Base-by-base conservation (phyloP, 805 yeast genomes). In the Komagataella mondaviorum region DNA sequence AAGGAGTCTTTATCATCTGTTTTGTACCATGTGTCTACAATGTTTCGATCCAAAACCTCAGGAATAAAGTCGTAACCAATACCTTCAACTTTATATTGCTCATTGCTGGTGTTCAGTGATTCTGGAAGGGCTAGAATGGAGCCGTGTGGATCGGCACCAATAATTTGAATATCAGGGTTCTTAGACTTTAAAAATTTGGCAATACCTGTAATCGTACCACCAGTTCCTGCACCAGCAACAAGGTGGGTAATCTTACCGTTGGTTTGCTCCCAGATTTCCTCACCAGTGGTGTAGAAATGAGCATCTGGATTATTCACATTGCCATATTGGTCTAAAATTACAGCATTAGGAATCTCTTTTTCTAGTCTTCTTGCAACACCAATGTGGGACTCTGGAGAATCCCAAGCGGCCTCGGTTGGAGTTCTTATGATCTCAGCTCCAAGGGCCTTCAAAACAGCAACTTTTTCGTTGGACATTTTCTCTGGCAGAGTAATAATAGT, bases 181-280 rank as follows among this genome's bases (percentile, higher is more conserved):
- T 83, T 76, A 64, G 80, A 86, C 70, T 86, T 86, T 64, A 87
- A 73, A 59, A 81, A 88, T 58, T 72, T 75, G 52, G 93, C 79
- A 58, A 85, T 85, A 70, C 96, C 96, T 50, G 86, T 71, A 63
- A 87, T 83, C 51, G 96, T 87, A 69, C 96, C 96, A 68, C 96
- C 96, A 53, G 96, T 87, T 69, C 96, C 96, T 6, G 96, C 95
- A 65, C 96, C 96, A 44, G 95, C 95, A 51, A 88, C 85, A 47
- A 88, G 72, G 55, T 83, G 88, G 51, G 79, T 80, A 51, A 88
- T 72, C 54, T 81, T 76, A 43, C 90, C 87, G 23, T 74, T 67
- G 14, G 91, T 77, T 68, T 87, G 95, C 54, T 81, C 80, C 81
- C 89, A 85, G 60, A 87, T 87, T 69, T 87, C 96, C 56, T 70